phyloP scores from a whole-genome alignment of 495 filamentous ascomycete genomes.

The Penicillium canariense region DNA sequence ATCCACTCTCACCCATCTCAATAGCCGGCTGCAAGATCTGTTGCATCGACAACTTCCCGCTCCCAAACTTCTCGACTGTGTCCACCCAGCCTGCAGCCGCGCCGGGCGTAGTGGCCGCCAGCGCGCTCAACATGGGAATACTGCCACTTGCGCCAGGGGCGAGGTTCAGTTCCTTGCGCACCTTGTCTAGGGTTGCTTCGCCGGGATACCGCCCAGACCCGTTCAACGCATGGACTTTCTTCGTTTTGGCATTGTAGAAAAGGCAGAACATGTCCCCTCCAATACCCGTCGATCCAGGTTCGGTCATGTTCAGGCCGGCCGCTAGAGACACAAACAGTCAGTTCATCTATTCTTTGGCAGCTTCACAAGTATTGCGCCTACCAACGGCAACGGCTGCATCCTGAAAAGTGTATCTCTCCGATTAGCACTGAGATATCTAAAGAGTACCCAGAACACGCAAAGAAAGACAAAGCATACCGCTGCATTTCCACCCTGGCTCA shows the following conservation, averaged over 20 bases:
- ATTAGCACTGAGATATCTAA: neutral
- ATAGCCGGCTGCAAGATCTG: conserved; percentile 84
- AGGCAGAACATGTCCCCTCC: conserved; percentile 98
- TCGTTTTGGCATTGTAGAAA: conserved; percentile 81
- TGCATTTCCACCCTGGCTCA: conserved; percentile 87
- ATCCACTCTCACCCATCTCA: conserved; percentile 82
- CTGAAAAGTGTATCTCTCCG: conserved; percentile 37
- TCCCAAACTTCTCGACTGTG: conserved; percentile 86
- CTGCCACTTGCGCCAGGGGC: conserved; percentile 55
- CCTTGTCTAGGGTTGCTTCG: conserved; percentile 64
- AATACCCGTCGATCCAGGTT: conserved; percentile 92
- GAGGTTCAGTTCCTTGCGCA: conserved; percentile 68
- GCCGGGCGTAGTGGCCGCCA: conserved; percentile 83
- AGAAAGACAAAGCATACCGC: conserved; percentile 58
- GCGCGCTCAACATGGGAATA: conserved; percentile 75
- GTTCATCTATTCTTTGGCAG: neutral
- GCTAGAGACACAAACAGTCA: conserved; percentile 39
- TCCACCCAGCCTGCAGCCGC: conserved; percentile 95
- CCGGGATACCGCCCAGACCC: conserved; percentile 80
- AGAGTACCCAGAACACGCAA: neutral
- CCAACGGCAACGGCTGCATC: conserved; percentile 91
- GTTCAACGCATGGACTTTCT: conserved; percentile 81
- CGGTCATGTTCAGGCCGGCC: conserved; percentile 88
- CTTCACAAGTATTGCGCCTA: conserved; percentile 20
- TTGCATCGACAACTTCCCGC: conserved; percentile 73